Evolutionary conservation across 441 rosid species (phyloP).

Genomic region (Dalechampia spathulata): DNA sequence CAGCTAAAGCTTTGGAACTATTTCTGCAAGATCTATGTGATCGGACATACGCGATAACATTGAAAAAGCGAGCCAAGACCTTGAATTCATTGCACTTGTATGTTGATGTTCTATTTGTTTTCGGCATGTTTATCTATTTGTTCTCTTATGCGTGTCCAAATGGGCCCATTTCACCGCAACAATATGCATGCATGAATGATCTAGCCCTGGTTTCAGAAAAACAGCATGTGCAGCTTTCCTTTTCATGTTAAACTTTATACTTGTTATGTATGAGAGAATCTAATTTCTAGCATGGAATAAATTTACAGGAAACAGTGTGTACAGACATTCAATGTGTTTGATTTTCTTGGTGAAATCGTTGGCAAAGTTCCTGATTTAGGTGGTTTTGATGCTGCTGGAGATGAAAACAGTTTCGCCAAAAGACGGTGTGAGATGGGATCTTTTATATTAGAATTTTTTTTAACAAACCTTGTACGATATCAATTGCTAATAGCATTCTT

Average conservation of each 20-base stretch:
- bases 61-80: conserved; percentile 77
- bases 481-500: conserved; percentile 3
- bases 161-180: too few relatives aligned
- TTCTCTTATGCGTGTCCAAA: too few relatives aligned
- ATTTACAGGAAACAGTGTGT: conserved; percentile 77
- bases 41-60: conserved; percentile 67
- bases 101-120: conserved; percentile 22
- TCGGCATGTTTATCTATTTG: not conserved
- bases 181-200: not conserved
- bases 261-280: conserved; percentile 5
- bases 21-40: conserved; percentile 92
- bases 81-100: conserved; percentile 77
- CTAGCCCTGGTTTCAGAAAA: not conserved
- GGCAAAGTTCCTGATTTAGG: conserved; percentile 63
- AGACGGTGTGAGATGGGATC: conserved; percentile 12
- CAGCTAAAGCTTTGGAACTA: conserved; percentile 87
- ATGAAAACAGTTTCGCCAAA: conserved; percentile 30
- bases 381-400: conserved; percentile 38
- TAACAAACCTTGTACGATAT: not conserved
- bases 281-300: conserved; percentile 1
- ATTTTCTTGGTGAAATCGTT: conserved; percentile 76
- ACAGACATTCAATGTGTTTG: conserved; percentile 73
- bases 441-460: not conserved
- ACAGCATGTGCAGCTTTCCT: not conserved
- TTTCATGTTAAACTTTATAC: not conserved